Conservation (phyloP, 441 rosid genomes). For the Euphorbia corollata region DNA sequence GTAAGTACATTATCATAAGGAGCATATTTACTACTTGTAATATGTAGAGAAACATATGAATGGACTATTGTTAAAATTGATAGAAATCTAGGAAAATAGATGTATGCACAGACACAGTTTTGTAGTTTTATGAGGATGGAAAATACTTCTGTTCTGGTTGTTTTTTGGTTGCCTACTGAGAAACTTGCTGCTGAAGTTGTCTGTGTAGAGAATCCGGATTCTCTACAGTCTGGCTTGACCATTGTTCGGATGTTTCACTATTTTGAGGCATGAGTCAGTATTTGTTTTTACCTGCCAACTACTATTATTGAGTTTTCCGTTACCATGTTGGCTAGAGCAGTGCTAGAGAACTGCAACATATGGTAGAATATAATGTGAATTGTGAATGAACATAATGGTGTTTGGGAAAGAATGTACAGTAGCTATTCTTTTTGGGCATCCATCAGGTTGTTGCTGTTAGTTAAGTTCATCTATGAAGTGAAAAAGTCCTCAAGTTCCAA, state of each 20-base stretch:
- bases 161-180: not conserved
- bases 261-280: not conserved
- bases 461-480: not conserved
- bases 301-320: not conserved
- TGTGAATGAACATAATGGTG: not conserved
- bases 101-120: too few species aligned
- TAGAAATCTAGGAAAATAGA: not conserved
- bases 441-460: not conserved
- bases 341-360: not conserved
- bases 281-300: not conserved
- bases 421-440: not conserved
- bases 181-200: not conserved
- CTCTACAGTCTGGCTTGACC: too few species aligned
- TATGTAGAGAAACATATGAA: not conserved
- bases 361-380: not conserved
- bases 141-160: not conserved
- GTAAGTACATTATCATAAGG: conserved; percentile 38
- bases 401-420: not conserved
- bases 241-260: not conserved
- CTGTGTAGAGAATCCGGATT: too few species aligned
- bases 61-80: not conserved
- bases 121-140: not conserved
- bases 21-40: conserved; percentile 11
- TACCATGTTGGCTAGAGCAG: not conserved
- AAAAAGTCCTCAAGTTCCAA: not conserved